Evolutionary conservation across 805 yeast species (phyloP).

Genomic region (Kodamaea leandrae): DNA sequence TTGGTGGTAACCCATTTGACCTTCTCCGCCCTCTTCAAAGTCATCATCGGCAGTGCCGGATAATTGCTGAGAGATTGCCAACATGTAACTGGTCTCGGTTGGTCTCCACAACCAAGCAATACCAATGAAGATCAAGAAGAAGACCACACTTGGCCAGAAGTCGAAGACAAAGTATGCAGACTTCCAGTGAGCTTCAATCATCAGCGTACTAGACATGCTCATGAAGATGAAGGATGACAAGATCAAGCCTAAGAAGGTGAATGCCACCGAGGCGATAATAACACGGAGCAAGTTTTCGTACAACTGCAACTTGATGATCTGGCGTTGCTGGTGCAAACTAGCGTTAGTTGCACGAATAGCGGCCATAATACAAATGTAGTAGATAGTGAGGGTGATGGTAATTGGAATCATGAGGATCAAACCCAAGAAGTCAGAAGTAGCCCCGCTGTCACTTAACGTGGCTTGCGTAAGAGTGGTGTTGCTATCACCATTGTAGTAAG

Average conservation of each 20-base stretch:
- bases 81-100: slow-evolving; percentile 88
- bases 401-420: slow-evolving; percentile 70
- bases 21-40: slow-evolving; percentile 55
- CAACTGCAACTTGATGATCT: slow-evolving; percentile 84
- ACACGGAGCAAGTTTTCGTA: slow-evolving; percentile 76
- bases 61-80: slow-evolving; percentile 90
- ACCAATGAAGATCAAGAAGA: slow-evolving; percentile 77
- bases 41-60: slow-evolving; percentile 56
- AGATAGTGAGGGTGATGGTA: slow-evolving; percentile 61
- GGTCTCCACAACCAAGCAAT: slow-evolving; percentile 97
- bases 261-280: slow-evolving; percentile 66
- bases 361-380: slow-evolving; percentile 71
- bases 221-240: slow-evolving; percentile 67
- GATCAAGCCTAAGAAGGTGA: slow-evolving; percentile 68
- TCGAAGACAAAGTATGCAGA: slow-evolving; percentile 82
- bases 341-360: slow-evolving; percentile 74
- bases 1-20: slow-evolving; percentile 24
- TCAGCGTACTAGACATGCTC: slow-evolving; percentile 70
- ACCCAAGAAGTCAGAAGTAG: slow-evolving; percentile 43
- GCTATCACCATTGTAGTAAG: slow-evolving; percentile 28
- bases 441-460: slow-evolving; percentile 46
- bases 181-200: slow-evolving; percentile 89
- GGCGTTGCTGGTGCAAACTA: slow-evolving; percentile 78
- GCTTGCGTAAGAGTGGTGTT: slow-evolving; percentile 19
- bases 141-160: slow-evolving; percentile 93